Conservation (phyloP, 305 asterid species). For the Fraxinus sp. region DNA sequence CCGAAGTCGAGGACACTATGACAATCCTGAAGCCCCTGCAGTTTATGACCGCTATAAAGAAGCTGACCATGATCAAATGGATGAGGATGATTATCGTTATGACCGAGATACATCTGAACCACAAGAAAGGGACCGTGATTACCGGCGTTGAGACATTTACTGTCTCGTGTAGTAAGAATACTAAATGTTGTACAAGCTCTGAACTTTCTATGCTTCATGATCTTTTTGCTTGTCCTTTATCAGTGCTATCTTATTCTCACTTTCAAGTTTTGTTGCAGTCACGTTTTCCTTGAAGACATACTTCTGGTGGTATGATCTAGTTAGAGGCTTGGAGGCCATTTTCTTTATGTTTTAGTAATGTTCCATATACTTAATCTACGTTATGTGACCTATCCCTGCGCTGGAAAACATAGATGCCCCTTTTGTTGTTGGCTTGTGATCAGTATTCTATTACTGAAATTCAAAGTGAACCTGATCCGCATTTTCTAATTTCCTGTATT, state of each 20-base stretch:
- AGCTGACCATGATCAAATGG: conserved; percentile 68
- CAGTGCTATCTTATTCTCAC: not conserved
- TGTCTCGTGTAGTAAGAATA: not conserved
- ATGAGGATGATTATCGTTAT: conserved; percentile 70
- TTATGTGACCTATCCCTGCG: not conserved
- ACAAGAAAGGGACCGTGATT: conserved; percentile 46
- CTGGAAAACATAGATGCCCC: not conserved
- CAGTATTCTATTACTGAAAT: not conserved
- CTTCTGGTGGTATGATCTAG: not conserved
- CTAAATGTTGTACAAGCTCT: not conserved
- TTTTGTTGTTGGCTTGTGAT: not conserved
- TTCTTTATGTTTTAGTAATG: not conserved
- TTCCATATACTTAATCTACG: not conserved
- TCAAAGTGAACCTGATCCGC: not conserved
- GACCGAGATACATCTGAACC: conserved; percentile 56
- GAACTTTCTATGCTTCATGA: not conserved
- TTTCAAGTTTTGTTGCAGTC: not conserved
- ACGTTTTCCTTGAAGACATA: not conserved
- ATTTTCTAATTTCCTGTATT: not conserved
- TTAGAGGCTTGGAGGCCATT: not conserved
- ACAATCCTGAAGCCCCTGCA: conserved; percentile 41
- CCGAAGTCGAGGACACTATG: not conserved
- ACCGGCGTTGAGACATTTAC: conserved; percentile 55
- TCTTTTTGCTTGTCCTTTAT: not conserved
- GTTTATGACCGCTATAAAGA: conserved; percentile 55